A percentile compares a stretch with the other conserved stretches of the same genome.
These are phyloP conservation scores for Penicillium parvum DNA, from an alignment of 495 filamentous ascomycete species.

Conservation along the genomic window DNA sequence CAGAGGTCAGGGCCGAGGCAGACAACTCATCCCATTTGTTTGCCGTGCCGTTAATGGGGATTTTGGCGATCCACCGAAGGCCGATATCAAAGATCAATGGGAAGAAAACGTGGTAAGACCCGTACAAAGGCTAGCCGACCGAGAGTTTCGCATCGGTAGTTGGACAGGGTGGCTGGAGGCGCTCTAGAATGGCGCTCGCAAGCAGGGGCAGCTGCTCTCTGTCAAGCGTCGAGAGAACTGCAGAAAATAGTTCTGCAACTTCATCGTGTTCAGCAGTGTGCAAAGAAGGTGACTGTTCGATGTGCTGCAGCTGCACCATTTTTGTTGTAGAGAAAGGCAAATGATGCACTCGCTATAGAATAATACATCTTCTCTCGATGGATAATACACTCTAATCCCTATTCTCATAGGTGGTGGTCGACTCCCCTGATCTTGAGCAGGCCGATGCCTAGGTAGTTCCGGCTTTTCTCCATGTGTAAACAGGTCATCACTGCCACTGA, in stretches of 20 bases:
- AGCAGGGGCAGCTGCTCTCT: slow-evolving; percentile 7
- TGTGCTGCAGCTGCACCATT: not conserved
- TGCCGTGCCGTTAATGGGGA: slow-evolving; percentile 20
- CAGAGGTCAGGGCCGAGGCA: slow-evolving; percentile 19
- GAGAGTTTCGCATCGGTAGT: slow-evolving; percentile 5
- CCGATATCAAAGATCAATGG: not conserved
- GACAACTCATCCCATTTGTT: slow-evolving; percentile 18
- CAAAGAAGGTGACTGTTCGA: slow-evolving; percentile 1
- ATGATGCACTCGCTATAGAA: too few species aligned
- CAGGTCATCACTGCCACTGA: too few species aligned
- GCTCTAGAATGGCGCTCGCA: slow-evolving; percentile 4
- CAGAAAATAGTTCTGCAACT: slow-evolving; percentile 4
- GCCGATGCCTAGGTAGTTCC: too few species aligned
- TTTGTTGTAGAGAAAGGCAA: not conserved
- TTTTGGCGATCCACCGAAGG: slow-evolving; percentile 5
- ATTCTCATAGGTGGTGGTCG: too few species aligned
- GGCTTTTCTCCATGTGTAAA: not conserved
- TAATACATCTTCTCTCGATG: too few species aligned
- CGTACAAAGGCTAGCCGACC: slow-evolving; percentile 4
- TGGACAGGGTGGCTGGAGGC: slow-evolving; percentile 1
- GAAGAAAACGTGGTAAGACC: not conserved
- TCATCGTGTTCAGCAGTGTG: slow-evolving; percentile 4
- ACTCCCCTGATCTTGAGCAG: too few species aligned
- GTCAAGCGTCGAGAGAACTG: slow-evolving; percentile 5
- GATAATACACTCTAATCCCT: too few species aligned